Conservation (phyloP, 495 filamentous ascomycete genomes). For the Neurospora sublineolata region DNA sequence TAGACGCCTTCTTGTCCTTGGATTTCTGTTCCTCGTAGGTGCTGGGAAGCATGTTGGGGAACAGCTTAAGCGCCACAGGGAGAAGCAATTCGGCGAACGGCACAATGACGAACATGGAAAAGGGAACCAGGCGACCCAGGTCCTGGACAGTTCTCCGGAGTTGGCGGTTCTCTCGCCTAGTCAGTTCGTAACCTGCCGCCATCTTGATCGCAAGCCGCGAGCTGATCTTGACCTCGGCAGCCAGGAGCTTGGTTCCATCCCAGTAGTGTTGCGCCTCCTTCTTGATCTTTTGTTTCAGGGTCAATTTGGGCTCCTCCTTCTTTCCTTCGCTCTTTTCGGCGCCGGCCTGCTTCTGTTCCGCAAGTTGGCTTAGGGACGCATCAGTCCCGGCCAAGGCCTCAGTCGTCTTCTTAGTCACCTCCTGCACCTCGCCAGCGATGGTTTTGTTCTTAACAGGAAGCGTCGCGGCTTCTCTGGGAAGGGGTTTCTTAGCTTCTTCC, state of each 20-base stretch:
- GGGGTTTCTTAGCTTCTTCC: slow-evolving; percentile 79
- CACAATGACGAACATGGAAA: slow-evolving; percentile 93
- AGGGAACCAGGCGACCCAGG: slow-evolving; percentile 83
- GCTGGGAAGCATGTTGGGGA: slow-evolving; percentile 93
- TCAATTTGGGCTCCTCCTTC: slow-evolving; percentile 71
- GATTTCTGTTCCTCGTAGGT: slow-evolving; percentile 90
- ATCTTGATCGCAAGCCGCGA: slow-evolving; percentile 86
- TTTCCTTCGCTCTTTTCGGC: slow-evolving; percentile 32
- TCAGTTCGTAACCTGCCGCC: slow-evolving; percentile 95
- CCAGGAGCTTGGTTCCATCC: slow-evolving; percentile 98
- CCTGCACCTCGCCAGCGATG: slow-evolving; percentile 19
- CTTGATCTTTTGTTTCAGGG: slow-evolving; percentile 83
- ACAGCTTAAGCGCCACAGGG: slow-evolving; percentile 82
- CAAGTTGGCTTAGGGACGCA: slow-evolving; percentile 21
- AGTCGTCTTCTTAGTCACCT: slow-evolving; percentile 19
- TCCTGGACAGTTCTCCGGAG: slow-evolving; percentile 88
- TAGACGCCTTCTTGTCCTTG: slow-evolving; percentile 76
- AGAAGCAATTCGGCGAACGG: slow-evolving; percentile 94
- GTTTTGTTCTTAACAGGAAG: slow-evolving; percentile 22
- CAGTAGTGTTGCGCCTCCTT: slow-evolving; percentile 89
- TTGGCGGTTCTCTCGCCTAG: slow-evolving; percentile 83
- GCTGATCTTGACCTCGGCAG: slow-evolving; percentile 86
- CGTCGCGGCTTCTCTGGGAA: slow-evolving; percentile 38
- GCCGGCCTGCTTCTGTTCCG: slow-evolving; percentile 22
- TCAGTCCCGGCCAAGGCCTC: slow-evolving; percentile 15